Conservation (phyloP, 2,329 filamentous ascomycete genomes). For the Teratosphaeriaceae sp. region DNA sequence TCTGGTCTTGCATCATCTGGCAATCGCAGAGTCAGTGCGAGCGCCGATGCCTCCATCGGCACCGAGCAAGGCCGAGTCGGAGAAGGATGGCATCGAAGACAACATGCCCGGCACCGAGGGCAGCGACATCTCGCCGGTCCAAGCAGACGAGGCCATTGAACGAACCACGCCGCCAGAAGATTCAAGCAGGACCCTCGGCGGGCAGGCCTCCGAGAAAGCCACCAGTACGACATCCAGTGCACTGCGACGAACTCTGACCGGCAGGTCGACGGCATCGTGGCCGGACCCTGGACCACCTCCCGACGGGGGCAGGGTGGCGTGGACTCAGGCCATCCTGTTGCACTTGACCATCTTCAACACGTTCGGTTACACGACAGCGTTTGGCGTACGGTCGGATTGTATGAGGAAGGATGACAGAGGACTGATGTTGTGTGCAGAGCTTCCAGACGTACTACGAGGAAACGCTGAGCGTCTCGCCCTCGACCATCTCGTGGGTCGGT, state of each 20-base stretch:
- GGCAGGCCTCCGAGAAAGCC: slow-evolving; percentile 1
- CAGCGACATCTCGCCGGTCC: too few species aligned
- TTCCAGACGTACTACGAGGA: slow-evolving; percentile 42
- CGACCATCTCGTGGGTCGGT: slow-evolving; percentile 49
- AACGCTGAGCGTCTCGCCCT: slow-evolving; percentile 28
- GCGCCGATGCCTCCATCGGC: too few species aligned
- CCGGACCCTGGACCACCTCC: slow-evolving; percentile 33
- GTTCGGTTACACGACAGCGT: slow-evolving; percentile 23
- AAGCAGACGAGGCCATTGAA: too few species aligned
- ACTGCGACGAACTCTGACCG: slow-evolving; percentile 17
- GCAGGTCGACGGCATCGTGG: slow-evolving; percentile 22
- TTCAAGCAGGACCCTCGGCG: too few species aligned
- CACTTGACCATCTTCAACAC: slow-evolving; percentile 29
- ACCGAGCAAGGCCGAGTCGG: too few species aligned
- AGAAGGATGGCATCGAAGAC: too few species aligned
- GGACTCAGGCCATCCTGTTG: slow-evolving; percentile 25
- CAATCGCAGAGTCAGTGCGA: too few species aligned
- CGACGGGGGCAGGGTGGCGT: slow-evolving; percentile 34
- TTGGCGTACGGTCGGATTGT: too few species aligned
- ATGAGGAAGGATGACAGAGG: slow-evolving; percentile 12
- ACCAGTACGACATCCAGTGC: background rate
- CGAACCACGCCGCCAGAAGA: background rate
- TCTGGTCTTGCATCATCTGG: too few species aligned
- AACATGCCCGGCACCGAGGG: too few species aligned
- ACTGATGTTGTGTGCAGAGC: background rate